A percentile compares a stretch with the other conserved stretches of the same genome.
These are phyloP conservation scores for Tetracladium marchalianum DNA, from an alignment of 495 filamentous ascomycete genomes.

Conservation along the genomic window DNA sequence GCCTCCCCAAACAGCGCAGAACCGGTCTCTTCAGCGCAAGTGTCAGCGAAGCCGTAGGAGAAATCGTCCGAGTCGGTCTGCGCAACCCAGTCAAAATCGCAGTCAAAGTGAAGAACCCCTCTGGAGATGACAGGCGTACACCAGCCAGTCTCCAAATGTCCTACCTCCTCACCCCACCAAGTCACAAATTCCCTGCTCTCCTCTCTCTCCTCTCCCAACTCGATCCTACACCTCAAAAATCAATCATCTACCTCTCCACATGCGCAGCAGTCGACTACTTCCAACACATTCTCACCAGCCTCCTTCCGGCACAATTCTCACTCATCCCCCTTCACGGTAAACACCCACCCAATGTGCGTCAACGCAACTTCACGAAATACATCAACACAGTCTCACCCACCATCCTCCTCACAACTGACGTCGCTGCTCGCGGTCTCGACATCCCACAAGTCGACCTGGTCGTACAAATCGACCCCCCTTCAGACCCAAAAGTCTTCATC, in stretches of 20 bases:
- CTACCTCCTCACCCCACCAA: slow-evolving; percentile 65
- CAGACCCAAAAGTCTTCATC: slow-evolving; percentile 88
- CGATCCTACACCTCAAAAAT: slow-evolving; percentile 64
- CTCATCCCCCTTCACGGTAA: slow-evolving; percentile 85
- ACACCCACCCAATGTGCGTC: slow-evolving; percentile 64
- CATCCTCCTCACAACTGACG: slow-evolving; percentile 80
- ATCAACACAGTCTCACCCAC: slow-evolving; percentile 55
- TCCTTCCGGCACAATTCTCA: slow-evolving; percentile 53
- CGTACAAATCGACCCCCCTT: slow-evolving; percentile 83
- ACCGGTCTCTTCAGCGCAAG: slow-evolving; percentile 92
- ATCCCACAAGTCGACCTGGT: slow-evolving; percentile 94
- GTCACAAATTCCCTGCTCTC: slow-evolving; percentile 66
- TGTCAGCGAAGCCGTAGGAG: slow-evolving; percentile 81
- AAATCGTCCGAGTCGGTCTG: slow-evolving; percentile 85
- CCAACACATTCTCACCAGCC: slow-evolving; percentile 56
- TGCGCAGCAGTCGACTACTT: slow-evolving; percentile 96
- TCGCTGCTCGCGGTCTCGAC: slow-evolving; percentile 77
- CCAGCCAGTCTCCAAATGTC: slow-evolving; percentile 86
- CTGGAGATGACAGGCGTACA: slow-evolving; percentile 74
- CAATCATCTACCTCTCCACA: slow-evolving; percentile 91
- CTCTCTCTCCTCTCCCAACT: slow-evolving; percentile 58
- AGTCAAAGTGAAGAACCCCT: slow-evolving; percentile 78
- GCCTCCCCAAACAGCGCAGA: slow-evolving; percentile 83
- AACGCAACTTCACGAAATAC: slow-evolving; percentile 76
- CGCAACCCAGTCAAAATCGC: slow-evolving; percentile 89